Base-by-base conservation (phyloP, 192 early-diverging fungal species). In the Rhizophagus clarus region DNA sequence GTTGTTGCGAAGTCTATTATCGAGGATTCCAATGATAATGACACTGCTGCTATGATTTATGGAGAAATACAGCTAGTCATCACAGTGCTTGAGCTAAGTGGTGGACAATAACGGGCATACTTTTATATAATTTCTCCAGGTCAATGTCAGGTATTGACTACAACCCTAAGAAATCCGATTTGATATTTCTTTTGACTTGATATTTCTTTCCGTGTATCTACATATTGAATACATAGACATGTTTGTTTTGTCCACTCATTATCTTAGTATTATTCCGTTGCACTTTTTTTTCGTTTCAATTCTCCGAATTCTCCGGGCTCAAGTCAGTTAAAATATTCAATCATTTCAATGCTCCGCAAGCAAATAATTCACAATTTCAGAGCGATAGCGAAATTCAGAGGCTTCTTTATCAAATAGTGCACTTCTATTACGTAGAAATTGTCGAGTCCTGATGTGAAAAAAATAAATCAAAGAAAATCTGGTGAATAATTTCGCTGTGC, bases 371-470 rank as follows among this genome's bases (percentile, higher is more conserved):
- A n/a, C n/a, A n/a, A n/a, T n/a, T n/a, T n/a, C n/a, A n/a, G n/a
- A n/a, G n/a, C n/a, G n/a, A n/a, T n/a, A n/a, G n/a, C n/a, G n/a
- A 74, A 26, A 2, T 24, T 74, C 47, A 60, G 29, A 74, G 49
- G 72, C 72, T 28, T 74, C 47, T 24, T 74, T 61, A 74, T 74
- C 45, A 74, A 74, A 74, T 74, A 74, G 28, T 34, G 73, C 22
- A 51, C 51, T 14, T 74, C 73, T 74, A 32, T 61, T 74, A 51
- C 51, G 26, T 74, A 74, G 24, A 74, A 74, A 74, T 51, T 74
- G 49, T 51, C 45, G 24, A 56, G 47, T 74, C 51, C 51, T 74
- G 47, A 51, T 26, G 10, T 74, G 51, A 29, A 74, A 74, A 74
- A 51, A 74, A n/a, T n/a, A n/a, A n/a, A n/a, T n/a, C n/a, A n/a